These are phyloP conservation scores for Cruciata laevipes DNA, from an alignment of 257 asterid genomes.

Conservation along the genomic window DNA sequence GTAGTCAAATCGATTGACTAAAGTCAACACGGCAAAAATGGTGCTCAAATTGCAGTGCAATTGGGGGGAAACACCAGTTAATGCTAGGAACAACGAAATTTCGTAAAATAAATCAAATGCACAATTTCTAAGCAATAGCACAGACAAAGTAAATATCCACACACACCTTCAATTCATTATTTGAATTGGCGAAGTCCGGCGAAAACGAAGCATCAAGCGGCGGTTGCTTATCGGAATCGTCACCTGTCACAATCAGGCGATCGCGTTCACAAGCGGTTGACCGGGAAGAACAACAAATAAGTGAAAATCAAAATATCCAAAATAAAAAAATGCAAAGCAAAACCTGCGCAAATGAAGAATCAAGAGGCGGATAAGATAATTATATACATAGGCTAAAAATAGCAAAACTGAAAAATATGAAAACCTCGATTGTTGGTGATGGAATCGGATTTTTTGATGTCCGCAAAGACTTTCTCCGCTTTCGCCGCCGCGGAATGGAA, in stretches of 20 bases:
- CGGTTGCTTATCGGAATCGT: slow-evolving; percentile 54
- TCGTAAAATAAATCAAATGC: not conserved
- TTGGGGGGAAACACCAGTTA: not conserved
- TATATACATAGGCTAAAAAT: slow-evolving; percentile 27
- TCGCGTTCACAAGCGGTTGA: slow-evolving; percentile 12
- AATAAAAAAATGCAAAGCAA: not conserved
- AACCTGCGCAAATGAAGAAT: not conserved
- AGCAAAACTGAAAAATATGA: slow-evolving; percentile 18
- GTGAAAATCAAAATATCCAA: not conserved
- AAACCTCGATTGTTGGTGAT: slow-evolving; percentile 43
- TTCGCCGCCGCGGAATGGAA: slow-evolving; percentile 96
- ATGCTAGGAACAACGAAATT: not conserved
- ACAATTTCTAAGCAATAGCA: not conserved
- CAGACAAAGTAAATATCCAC: not conserved
- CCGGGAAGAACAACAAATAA: slow-evolving; percentile 12
- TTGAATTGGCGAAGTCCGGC: slow-evolving; percentile 37
- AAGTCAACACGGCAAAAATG: not conserved
- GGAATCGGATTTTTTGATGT: slow-evolving; percentile 74
- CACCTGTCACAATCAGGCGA: slow-evolving; percentile 21
- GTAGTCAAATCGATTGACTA: not conserved
- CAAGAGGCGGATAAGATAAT: not conserved
- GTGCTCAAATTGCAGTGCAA: not conserved
- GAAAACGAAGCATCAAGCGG: slow-evolving; percentile 39
- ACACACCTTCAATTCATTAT: slow-evolving; percentile 51
- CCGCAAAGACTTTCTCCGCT: slow-evolving; percentile 97